A percentile compares a stretch with the other conserved stretches of the same genome.
phyloP scores from a whole-genome alignment of 2,329 filamentous ascomycete genomes.

The Aspergillus sp. region DNA sequence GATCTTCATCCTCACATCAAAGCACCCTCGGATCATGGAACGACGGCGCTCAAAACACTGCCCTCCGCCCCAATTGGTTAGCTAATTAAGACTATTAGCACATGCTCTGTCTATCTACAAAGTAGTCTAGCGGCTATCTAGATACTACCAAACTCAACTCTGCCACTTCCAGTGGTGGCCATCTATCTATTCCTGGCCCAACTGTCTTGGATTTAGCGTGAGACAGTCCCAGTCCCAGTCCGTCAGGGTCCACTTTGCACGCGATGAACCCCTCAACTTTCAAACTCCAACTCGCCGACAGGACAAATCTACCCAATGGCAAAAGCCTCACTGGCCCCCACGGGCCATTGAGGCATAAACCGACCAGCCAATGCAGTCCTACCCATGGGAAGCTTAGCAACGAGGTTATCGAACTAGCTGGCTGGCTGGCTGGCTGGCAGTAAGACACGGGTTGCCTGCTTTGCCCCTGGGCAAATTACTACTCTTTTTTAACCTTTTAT shows the following conservation, averaged over 20 bases:
- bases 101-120: too few relatives aligned
- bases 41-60: neutral
- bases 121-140: neutral
- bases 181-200: neutral
- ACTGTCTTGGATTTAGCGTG: conserved; percentile 1
- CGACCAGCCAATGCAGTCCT: neutral
- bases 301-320: neutral
- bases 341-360: conserved; percentile 4
- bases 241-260: neutral
- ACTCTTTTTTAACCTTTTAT: too few relatives aligned
- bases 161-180: too few relatives aligned
- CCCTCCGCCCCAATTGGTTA: neutral
- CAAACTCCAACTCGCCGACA: neutral
- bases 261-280: neutral
- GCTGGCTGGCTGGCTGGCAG: neutral
- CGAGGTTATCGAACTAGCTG: conserved; percentile 4
- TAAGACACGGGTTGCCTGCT: too few relatives aligned
- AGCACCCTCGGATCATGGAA: neutral
- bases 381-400: conserved; percentile 6
- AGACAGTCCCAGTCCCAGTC: neutral
- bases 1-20: neutral
- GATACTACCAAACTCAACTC: too few relatives aligned
- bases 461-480: neutral
- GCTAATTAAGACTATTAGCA: neutral
- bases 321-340: conserved; percentile 3